These are phyloP conservation scores for Hypoxylon cercidicola DNA, from an alignment of 495 filamentous ascomycete genomes.

Conservation along the genomic window DNA sequence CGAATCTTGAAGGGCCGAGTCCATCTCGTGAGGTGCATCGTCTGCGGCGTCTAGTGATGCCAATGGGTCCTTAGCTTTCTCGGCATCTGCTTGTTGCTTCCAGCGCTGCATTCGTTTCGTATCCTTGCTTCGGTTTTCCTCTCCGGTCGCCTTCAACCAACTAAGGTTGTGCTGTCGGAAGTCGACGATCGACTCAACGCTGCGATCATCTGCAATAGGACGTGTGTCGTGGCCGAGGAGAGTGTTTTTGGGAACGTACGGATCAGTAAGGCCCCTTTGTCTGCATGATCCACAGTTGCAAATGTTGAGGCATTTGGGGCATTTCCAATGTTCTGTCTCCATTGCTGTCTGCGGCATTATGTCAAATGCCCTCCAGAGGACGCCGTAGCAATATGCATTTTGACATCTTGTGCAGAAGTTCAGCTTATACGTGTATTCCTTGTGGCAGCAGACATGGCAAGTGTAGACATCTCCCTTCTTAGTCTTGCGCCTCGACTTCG, in stretches of 20 bases:
- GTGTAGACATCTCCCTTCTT: constrained; percentile 60
- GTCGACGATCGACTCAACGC: constrained; percentile 86
- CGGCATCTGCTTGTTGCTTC: constrained; percentile 61
- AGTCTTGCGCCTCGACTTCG: constrained; percentile 47
- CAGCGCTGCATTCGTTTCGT: constrained; percentile 63
- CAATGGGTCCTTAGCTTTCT: constrained; percentile 58
- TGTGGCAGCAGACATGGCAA: constrained; percentile 84
- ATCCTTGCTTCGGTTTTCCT: constrained; percentile 60
- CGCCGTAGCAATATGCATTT: constrained; percentile 85
- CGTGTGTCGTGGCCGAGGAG: constrained; percentile 89
- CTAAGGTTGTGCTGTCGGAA: constrained; percentile 83
- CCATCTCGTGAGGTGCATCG: constrained; percentile 47
- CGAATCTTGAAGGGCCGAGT: constrained; percentile 48
- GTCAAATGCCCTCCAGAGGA: constrained; percentile 88
- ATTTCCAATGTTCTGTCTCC: constrained; percentile 83
- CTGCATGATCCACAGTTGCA: constrained; percentile 88
- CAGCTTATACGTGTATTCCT: constrained; percentile 82
- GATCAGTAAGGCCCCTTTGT: constrained; percentile 53
- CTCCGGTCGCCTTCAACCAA: constrained; percentile 71
- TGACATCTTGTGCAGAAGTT: constrained; percentile 79
- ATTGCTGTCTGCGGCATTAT: constrained; percentile 80
- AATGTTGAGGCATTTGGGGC: constrained; percentile 82
- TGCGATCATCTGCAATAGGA: constrained; percentile 86
- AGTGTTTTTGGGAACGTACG: constrained; percentile 84
- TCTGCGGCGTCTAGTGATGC: constrained; percentile 39